Percentiles rank a stretch among this genome's conserved stretches.
phyloP scores from a whole-genome alignment of 352 stramenopile species.

The Blastocystis hominis region DNA sequence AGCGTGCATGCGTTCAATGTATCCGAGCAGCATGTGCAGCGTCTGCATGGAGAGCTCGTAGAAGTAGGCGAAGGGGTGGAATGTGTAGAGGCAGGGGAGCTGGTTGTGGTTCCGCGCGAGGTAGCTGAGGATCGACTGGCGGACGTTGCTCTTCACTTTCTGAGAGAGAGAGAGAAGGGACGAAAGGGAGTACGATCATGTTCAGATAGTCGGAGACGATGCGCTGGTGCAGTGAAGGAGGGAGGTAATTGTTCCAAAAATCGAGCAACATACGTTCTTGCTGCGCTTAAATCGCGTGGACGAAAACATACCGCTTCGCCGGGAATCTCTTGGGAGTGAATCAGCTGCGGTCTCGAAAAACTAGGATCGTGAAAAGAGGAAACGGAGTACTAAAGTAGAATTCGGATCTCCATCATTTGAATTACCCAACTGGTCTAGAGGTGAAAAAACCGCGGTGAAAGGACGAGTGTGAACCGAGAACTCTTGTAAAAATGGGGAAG shows the following conservation, averaged over 20 bases:
- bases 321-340: not conserved
- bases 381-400: not conserved
- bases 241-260: slow-evolving; percentile 44
- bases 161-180: not conserved
- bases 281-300: not conserved
- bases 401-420: slow-evolving; percentile 25
- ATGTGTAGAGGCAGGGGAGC: not conserved
- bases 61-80: not conserved
- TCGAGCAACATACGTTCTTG: slow-evolving; percentile 25
- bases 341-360: not conserved
- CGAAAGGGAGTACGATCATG: not conserved
- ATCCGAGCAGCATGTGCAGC: not conserved
- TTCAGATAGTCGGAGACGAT: slow-evolving; percentile 20
- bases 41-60: not conserved
- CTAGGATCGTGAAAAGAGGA: not conserved
- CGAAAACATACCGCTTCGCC: not conserved
- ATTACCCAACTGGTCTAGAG: slow-evolving; percentile 14
- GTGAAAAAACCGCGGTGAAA: not conserved
- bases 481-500: not conserved
- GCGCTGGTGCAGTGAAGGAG: not conserved
- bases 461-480: not conserved
- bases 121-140: not conserved
- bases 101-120: slow-evolving; percentile 1
- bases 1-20: slow-evolving; percentile 8
- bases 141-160: not conserved